Percentiles rank a stretch among this genome's conserved stretches.
Evolutionary conservation across 768 basidiomycete species (phyloP).

Genomic region (Rickenella mellea): DNA sequence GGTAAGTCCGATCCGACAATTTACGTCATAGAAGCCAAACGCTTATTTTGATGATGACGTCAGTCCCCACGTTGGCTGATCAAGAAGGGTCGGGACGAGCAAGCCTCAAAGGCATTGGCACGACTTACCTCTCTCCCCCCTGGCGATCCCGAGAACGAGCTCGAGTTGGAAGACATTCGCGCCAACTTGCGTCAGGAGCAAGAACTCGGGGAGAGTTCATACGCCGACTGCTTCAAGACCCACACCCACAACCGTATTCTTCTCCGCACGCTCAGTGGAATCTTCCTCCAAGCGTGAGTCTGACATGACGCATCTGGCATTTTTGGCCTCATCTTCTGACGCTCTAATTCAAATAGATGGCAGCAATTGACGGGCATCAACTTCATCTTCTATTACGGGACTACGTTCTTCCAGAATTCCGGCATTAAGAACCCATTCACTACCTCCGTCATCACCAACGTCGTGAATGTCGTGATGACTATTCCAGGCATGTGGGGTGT

Average conservation of each 20-base stretch:
- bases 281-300: slow-evolving; percentile 73
- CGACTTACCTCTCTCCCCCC: slow-evolving; percentile 50
- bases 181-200: slow-evolving; percentile 56
- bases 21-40: too few relatives aligned
- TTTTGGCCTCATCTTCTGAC: too few relatives aligned
- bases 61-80: slow-evolving; percentile 74
- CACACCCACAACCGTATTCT: slow-evolving; percentile 46
- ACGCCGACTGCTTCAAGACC: slow-evolving; percentile 51
- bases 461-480: slow-evolving; percentile 76
- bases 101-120: slow-evolving; percentile 47
- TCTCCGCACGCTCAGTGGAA: slow-evolving; percentile 75
- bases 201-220: slow-evolving; percentile 49
- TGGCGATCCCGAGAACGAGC: slow-evolving; percentile 45
- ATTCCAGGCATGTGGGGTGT: slow-evolving; percentile 73
- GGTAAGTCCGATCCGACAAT: too few relatives aligned
- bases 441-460: slow-evolving; percentile 56
- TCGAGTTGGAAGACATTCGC: slow-evolving; percentile 41
- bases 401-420: slow-evolving; percentile 36
- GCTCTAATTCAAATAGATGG: too few relatives aligned
- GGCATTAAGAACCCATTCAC: slow-evolving; percentile 39
- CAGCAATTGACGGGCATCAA: slow-evolving; percentile 82
- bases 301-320: too few relatives aligned
- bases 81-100: slow-evolving; percentile 51
- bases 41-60: too few relatives aligned
- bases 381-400: slow-evolving; percentile 53